Conservation (phyloP, 441 rosid genomes). For the Populus hybrid region DNA sequence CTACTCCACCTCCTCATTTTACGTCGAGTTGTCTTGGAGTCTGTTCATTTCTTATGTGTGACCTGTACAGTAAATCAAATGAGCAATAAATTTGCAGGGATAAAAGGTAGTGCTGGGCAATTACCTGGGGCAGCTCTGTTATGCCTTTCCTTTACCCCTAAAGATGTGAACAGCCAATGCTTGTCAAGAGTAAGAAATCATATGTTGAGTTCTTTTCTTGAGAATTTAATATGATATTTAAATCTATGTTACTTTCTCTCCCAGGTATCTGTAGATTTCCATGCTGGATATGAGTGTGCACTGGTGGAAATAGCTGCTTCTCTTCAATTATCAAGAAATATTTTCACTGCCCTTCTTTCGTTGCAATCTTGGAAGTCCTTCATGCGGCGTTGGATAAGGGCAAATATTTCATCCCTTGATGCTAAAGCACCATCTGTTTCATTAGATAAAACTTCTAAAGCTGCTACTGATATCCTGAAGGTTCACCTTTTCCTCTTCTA, state of each 20-base stretch:
- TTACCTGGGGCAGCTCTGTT: conserved; percentile 86
- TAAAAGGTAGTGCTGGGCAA: conserved; percentile 40
- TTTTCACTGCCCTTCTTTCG: conserved; percentile 73
- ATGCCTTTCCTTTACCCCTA: conserved; percentile 61
- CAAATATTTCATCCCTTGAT: conserved; percentile 43
- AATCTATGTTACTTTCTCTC: conserved; percentile 23
- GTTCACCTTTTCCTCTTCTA: conserved; percentile 31
- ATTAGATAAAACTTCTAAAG: conserved; percentile 65
- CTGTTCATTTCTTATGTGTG: neutral
- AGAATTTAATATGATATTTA: conserved; percentile 18
- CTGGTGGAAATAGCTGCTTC: conserved; percentile 68
- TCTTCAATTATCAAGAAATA: conserved; percentile 82
- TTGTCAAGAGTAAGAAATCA: conserved; percentile 44
- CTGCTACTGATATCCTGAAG: conserved; percentile 86
- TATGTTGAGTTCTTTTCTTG: conserved; percentile 13
- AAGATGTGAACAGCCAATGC: conserved; percentile 42
- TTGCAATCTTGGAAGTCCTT: conserved; percentile 92
- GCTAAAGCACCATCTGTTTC: conserved; percentile 37
- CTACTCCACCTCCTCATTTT: too few species aligned
- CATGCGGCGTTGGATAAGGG: conserved; percentile 80
- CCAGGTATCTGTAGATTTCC: conserved; percentile 56
- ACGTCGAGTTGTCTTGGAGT: neutral
- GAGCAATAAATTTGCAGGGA: conserved; percentile 48
- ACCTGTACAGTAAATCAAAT: conserved; percentile 1
- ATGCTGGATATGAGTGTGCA: conserved; percentile 58